Base-by-base conservation (phyloP, 192 early-diverging fungal species). In the Backusella tuberculispora region DNA sequence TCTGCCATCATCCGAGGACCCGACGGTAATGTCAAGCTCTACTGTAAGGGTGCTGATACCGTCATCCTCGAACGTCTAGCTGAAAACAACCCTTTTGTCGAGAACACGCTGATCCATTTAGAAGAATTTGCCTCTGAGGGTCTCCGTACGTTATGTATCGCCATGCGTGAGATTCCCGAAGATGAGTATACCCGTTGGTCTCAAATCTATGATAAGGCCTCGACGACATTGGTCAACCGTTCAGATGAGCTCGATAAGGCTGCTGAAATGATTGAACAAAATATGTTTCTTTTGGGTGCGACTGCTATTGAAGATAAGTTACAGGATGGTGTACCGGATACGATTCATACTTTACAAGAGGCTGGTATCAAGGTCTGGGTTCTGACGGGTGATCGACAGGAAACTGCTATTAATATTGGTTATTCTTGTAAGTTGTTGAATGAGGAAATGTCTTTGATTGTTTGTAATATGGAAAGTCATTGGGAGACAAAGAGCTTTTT, bases 401-500 rank as follows among this genome's bases (percentile, higher is more conserved):
- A 99, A 81, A 99, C 98, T 6, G 98, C 98, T 43, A 97, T 99
- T 86, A 98, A 99, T 81, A 98, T 99, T 84, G 98, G 96, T 15
- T 97, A 96, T 76, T 93, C 92, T 63, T 97, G 95, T 84, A 97
- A 98, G 83, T 85, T 99, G 38, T 90, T 99, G 66, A 94, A 95
- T 60, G 97, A 98, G 74, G 97, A 97, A 72, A 98, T 98, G 95
- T 91, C 92, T 37, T 81, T 99, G 40, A 94, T 99, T 72, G 87
- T 98, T 60, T 94, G 95, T 80, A 99, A 97, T 78, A 94, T 97
- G 80, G 85, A 90, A 37, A 97, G 88, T 66, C 94, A 97, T 79
- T 93, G 92, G 88, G 95, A 93, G 65, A 97, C 96, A 26, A 95
- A 95, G 81, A 92, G 95, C 71, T 98, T 94, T 80, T 82, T 99